Percentiles rank a stretch among this genome's conserved stretches.
phyloP scores from a whole-genome alignment of 78 protist species.

The Dictyostelium citrinum region DNA sequence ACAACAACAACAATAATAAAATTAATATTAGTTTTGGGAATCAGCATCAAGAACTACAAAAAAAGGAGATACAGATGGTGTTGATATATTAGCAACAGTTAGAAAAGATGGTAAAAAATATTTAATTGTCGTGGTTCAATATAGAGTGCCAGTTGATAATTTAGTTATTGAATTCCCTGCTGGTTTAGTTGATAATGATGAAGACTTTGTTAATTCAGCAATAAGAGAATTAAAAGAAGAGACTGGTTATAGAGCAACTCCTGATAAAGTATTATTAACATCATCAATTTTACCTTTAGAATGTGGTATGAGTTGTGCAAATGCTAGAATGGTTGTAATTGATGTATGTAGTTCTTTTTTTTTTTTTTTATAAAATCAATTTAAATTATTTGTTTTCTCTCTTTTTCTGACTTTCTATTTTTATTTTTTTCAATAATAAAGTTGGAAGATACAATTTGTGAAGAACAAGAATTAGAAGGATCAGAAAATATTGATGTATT shows the following conservation, averaged over 20 bases:
- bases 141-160: conserved; percentile 48
- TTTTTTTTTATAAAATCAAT: background rate
- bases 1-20: no score
- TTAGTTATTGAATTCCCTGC: conserved; percentile 71
- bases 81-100: conserved; percentile 64
- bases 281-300: conserved; percentile 39
- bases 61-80: conserved; percentile 42
- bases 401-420: background rate
- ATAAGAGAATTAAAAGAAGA: conserved; percentile 65
- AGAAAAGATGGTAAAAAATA: background rate
- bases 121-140: conserved; percentile 19
- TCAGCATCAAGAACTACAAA: conserved; percentile 45
- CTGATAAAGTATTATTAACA: background rate
- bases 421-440: background rate
- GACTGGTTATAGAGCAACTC: conserved; percentile 28
- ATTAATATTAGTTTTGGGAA: conserved; percentile 37
- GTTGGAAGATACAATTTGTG: conserved; percentile 15
- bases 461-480: conserved; percentile 53
- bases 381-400: background rate
- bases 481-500: conserved; percentile 41
- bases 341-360: background rate
- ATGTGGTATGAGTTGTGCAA: conserved; percentile 18
- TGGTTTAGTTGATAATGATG: conserved; percentile 55
- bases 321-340: background rate
- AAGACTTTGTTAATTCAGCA: conserved; percentile 14